Conservation (phyloP, 306 rosid genomes). For the Castanopsis chinensis region DNA sequence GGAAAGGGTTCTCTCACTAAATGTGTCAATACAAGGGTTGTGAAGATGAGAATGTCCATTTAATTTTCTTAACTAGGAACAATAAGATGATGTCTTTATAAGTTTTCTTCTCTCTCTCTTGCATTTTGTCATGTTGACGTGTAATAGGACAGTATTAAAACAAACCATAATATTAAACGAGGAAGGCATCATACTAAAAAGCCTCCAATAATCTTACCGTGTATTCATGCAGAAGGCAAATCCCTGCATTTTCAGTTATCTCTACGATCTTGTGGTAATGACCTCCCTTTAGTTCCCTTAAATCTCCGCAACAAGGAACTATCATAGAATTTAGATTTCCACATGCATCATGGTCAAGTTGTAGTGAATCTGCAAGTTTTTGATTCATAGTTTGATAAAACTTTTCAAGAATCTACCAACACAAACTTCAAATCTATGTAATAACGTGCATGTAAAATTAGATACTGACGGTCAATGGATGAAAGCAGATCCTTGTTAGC, state of each 20-base stretch:
- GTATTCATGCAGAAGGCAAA: constrained; percentile 78
- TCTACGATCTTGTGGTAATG: constrained; percentile 89
- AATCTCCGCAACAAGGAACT: constrained; percentile 82
- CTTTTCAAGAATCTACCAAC: background rate
- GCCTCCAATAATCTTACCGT: constrained; percentile 45
- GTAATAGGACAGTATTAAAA: too few species aligned
- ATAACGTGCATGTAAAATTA: constrained; percentile 11
- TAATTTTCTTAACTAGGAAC: too few species aligned
- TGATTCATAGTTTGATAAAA: constrained; percentile 23
- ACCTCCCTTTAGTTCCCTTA: constrained; percentile 87
- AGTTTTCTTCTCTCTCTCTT: too few species aligned
- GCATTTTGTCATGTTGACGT: too few species aligned
- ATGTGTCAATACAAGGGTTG: background rate
- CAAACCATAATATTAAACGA: too few species aligned
- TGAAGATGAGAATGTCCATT: background rate
- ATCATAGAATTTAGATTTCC: constrained; percentile 81
- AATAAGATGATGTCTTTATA: too few species aligned
- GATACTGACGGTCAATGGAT: constrained; percentile 76
- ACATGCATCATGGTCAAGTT: constrained; percentile 93
- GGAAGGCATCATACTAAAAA: background rate
- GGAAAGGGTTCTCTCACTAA: background rate
- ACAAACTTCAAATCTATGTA: background rate
- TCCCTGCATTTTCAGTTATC: constrained; percentile 91
- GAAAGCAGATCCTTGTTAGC: constrained; percentile 82
- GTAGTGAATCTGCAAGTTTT: constrained; percentile 74